A percentile compares a stretch with the other conserved stretches of the same genome.
These are phyloP conservation scores for Aspergillus intermedius DNA, from an alignment of 2,329 filamentous ascomycete species.

Conservation along the genomic window DNA sequence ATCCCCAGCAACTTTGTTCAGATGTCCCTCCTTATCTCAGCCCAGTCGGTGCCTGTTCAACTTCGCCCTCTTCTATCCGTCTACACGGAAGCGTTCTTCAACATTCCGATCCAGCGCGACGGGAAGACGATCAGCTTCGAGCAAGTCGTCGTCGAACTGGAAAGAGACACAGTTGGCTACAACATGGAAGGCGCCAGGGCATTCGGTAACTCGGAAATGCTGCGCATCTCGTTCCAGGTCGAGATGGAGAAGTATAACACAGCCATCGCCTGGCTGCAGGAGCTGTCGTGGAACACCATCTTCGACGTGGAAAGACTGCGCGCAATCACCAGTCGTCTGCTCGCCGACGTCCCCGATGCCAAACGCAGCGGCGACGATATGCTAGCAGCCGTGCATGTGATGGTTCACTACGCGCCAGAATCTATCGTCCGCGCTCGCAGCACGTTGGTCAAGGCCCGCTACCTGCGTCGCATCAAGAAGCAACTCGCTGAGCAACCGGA, in stretches of 20 bases:
- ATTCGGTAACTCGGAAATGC: slow-evolving; percentile 72
- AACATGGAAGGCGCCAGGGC: slow-evolving; percentile 60
- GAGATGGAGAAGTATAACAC: slow-evolving; percentile 82
- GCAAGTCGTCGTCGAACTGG: slow-evolving; percentile 82
- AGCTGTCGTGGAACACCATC: slow-evolving; percentile 79
- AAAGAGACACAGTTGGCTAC: slow-evolving; percentile 86
- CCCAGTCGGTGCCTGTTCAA: slow-evolving; percentile 67
- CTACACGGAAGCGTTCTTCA: slow-evolving; percentile 91
- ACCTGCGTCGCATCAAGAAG: slow-evolving; percentile 77
- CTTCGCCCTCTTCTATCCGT: slow-evolving; percentile 77
- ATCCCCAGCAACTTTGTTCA: slow-evolving; percentile 90
- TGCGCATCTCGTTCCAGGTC: slow-evolving; percentile 75
- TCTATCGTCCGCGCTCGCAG: slow-evolving; percentile 71
- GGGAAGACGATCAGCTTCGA: slow-evolving; percentile 79
- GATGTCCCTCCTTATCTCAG: slow-evolving; percentile 73
- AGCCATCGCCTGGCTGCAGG: slow-evolving; percentile 75
- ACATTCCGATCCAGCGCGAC: slow-evolving; percentile 72
- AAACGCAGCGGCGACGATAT: slow-evolving; percentile 74
- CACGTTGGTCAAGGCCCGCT: slow-evolving; percentile 78
- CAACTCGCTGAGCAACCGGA: slow-evolving; percentile 71
- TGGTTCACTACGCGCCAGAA: slow-evolving; percentile 71
- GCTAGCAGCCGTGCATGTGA: slow-evolving; percentile 58
- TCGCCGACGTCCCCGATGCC: slow-evolving; percentile 84
- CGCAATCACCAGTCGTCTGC: slow-evolving; percentile 66
- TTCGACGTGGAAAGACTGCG: slow-evolving; percentile 68